Conservation (phyloP, 305 asterid species). For the Rubia peregrina region DNA sequence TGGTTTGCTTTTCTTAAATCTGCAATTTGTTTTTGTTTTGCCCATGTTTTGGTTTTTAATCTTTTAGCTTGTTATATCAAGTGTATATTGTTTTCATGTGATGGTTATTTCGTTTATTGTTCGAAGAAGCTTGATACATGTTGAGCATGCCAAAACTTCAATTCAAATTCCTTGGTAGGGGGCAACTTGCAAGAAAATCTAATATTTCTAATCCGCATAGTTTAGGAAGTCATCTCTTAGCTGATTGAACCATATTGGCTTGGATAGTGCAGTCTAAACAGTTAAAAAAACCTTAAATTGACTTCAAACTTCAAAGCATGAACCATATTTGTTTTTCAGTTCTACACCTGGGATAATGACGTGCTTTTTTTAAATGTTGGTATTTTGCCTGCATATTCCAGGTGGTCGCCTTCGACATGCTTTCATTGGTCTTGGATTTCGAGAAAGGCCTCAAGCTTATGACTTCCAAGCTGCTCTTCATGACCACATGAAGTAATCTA, state of each 20-base stretch:
- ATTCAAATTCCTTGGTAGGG: background rate
- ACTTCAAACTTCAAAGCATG: background rate
- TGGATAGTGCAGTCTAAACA: background rate
- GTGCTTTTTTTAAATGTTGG: background rate
- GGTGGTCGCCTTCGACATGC: constrained; percentile 96
- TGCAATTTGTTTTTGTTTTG: background rate
- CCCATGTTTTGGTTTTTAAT: constrained; percentile 8
- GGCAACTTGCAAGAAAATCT: background rate
- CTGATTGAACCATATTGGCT: background rate
- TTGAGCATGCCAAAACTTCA: background rate
- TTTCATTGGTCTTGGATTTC: constrained; percentile 92
- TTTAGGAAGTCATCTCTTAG: background rate
- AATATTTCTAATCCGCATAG: background rate
- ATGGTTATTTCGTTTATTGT: background rate
- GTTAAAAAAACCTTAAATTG: background rate
- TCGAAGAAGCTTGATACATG: background rate
- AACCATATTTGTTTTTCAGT: background rate
- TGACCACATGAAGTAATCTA: constrained; percentile 85
- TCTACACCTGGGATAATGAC: background rate
- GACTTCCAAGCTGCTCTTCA: constrained; percentile 98
- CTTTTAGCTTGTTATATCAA: background rate
- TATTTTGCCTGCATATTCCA: constrained; percentile 22
- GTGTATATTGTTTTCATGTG: background rate
- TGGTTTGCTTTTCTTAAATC: constrained; percentile 13
- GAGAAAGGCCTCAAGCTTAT: constrained; percentile 94